A percentile compares a stretch with the other conserved stretches of the same genome.
These are phyloP conservation scores for Volvox carteri DNA, from an alignment of 163 green algal genomes.

Conservation along the genomic window DNA sequence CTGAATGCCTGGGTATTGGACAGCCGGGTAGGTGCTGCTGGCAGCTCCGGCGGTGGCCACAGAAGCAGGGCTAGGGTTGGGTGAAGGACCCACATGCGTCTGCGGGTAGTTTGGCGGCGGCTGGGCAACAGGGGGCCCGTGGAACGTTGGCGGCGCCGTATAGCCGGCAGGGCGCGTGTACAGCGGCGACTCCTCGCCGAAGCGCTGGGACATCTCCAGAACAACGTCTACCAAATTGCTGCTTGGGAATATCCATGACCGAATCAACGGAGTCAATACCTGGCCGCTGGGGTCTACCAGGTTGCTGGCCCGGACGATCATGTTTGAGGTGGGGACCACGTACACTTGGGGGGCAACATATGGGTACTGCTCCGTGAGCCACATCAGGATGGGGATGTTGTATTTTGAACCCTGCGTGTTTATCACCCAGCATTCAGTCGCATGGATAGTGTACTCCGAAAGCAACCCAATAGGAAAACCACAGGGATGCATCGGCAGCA, in stretches of 20 bases:
- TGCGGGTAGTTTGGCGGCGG: constrained; percentile 22
- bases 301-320: constrained; percentile 93
- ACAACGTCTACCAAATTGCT: constrained; percentile 83
- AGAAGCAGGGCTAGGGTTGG: background rate
- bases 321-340: constrained; percentile 90
- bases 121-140: background rate
- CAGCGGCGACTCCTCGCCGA: constrained; percentile 90
- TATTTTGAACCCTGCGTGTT: constrained; percentile 85
- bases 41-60: background rate
- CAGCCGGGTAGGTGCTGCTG: background rate
- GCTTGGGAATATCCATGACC: constrained; percentile 63
- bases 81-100: background rate
- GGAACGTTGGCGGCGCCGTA: background rate
- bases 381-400: constrained; percentile 94
- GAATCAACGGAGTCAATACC: constrained; percentile 60
- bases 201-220: constrained; percentile 81
- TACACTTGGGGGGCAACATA: constrained; percentile 83
- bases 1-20: constrained; percentile 18
- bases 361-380: constrained; percentile 90
- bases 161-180: constrained; percentile 83
- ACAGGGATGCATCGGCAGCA: too few species aligned
- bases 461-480: too few species aligned
- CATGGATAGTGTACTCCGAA: too few species aligned
- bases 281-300: constrained; percentile 57
- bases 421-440: too few species aligned